Base-by-base conservation (phyloP, 345 rosid species). In the Moringa oleifera region DNA sequence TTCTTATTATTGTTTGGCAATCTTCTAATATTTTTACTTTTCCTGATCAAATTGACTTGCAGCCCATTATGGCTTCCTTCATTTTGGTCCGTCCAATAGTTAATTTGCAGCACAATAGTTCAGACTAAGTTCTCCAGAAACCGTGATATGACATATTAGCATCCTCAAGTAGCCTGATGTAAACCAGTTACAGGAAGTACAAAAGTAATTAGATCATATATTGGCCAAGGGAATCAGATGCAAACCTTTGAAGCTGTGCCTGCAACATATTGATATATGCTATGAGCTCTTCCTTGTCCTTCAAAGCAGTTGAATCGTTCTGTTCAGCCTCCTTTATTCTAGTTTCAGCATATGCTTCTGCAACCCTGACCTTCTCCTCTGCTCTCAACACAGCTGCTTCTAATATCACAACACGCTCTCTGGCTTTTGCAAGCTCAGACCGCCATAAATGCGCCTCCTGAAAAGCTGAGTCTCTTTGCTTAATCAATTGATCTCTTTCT, bases 381-480 rank as follows among this genome's bases (percentile, higher is more conserved):
- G 94, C 97, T 76, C 97, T 75, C 31, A 85, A 76, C 61, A 84
- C 91, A 52, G 96, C 97, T 64, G 86, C 99, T 77, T 95, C 99
- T 67, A 89, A 75, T 75, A 91, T 87, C 47, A 91, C 91, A 23
- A 66, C 96, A 72, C 78, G 91, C 58, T 95, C 99, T 76, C 95
- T 84, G 67, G 99, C 98, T 84, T 91, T 95, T 60, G 77, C 96
- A 71, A 95, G 90, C 83, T 95, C 95, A 57, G 90, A 76, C 64
- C 99, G 96, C 99, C 99, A 95, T 74, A 95, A 65, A 66, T 89
- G 90, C 59, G 96, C 96, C 73, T 95, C 98, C 71, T 85, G 85
- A 69, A 85, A 24, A 20, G 96, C 91, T 47, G 96, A 74, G 63
- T 95, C 96, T 77, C 89, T 89, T 76, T 95, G 93, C 79, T 75